Evolutionary conservation across 805 yeast genomes (phyloP), one percentile per base, ranked within the genome.

Genomic region (Yamadazyma insecticola): DNA sequence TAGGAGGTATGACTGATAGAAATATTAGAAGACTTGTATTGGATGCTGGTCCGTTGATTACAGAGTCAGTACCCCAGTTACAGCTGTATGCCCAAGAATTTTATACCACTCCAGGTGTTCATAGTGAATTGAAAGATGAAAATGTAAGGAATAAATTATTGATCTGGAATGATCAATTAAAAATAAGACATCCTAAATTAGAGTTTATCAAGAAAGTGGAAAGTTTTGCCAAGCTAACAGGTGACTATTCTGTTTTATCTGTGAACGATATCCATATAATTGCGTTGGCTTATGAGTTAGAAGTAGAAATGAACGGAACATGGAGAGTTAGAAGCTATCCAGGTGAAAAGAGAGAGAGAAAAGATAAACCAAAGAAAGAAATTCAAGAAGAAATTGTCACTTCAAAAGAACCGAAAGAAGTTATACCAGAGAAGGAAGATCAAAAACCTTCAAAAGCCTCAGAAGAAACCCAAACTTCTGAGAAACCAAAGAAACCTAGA

Each of bases 41-140:
- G 43, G 98, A 92, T 71, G 97, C 98, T 3, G 92, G 96, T 30
- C 98, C 98, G 5, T 63, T 92, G 44, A 83, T 92, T 45, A 82
- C 95, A 2, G 94, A 86, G 48, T 70, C 92, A 4, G 85, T 84
- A 9, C 70, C 88, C 3, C 73, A 79, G 13, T 65, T 92, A 26
- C 78, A 79, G 47, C 75, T 73, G 41, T 74, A 71, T 50, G 97
- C 95, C 1, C 57, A 70, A 12, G 55, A 60, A n/a, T 85, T 85
- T 49, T 82, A 68, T 54, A 89, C 97, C 10, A 86, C 97, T 2
- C 97, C 97, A 10, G 89, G 96, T 1, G 97, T 92, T 12, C 76
- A 72, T 47, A 68, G 72, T 18, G 99, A 92, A 62, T 78, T 92
- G 51, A 79, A 74, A 49, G 97, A 92, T 63, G 96, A 81, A 39